phyloP scores from a whole-genome alignment of 306 rosid genomes.

The Lathyrus aphaca region DNA sequence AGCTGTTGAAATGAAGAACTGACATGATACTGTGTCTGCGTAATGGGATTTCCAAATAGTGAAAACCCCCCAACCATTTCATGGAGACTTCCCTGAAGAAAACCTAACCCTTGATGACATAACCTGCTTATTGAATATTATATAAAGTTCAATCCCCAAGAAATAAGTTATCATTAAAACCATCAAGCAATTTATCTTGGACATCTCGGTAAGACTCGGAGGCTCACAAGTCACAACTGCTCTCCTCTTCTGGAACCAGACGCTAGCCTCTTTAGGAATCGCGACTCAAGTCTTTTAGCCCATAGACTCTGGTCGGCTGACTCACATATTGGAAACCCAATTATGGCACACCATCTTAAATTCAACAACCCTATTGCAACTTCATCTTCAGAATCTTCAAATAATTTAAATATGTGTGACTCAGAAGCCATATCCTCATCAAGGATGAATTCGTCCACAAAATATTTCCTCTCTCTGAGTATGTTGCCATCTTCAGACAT shows the following conservation, averaged over 20 bases:
- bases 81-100: neutral
- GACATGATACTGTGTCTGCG: neutral
- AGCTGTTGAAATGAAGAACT: neutral
- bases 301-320: constrained; percentile 68
- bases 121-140: neutral
- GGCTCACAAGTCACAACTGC: constrained; percentile 10
- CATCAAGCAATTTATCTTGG: no score
- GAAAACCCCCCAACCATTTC: neutral
- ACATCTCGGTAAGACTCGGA: neutral
- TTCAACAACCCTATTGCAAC: constrained; percentile 66
- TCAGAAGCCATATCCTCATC: constrained; percentile 59
- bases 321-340: constrained; percentile 61
- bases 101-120: neutral
- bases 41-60: neutral
- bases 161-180: no score
- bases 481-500: constrained; percentile 48
- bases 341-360: constrained; percentile 73
- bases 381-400: constrained; percentile 54
- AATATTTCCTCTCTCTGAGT: constrained; percentile 34
- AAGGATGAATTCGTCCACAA: constrained; percentile 55
- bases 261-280: constrained; percentile 20
- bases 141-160: no score
- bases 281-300: constrained; percentile 59
- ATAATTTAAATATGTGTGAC: constrained; percentile 53
- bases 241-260: constrained; percentile 16